These are phyloP conservation scores for Trichoderma sp. DNA, from an alignment of 2,329 filamentous ascomycete species.

Conservation along the genomic window DNA sequence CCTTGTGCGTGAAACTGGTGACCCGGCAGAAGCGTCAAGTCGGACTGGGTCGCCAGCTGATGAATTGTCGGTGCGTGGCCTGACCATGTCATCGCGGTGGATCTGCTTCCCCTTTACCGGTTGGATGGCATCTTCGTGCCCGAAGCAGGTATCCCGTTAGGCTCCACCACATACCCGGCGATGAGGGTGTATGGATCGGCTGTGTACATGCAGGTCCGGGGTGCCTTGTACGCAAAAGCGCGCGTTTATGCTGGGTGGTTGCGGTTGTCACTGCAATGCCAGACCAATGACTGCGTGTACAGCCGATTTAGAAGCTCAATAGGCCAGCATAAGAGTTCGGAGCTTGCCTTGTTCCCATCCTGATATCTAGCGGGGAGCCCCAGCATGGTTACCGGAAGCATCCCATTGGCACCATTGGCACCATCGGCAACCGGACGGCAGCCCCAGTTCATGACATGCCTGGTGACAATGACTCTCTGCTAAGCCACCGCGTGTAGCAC, in stretches of 20 bases:
- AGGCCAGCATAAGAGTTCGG: conserved; percentile 21
- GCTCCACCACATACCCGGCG: conserved; percentile 26
- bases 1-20: background rate
- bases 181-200: conserved; percentile 24
- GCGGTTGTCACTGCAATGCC: background rate
- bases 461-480: conserved; percentile 24
- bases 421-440: conserved; percentile 6
- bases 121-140: conserved; percentile 25
- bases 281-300: conserved; percentile 12
- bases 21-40: conserved; percentile 14
- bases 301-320: background rate
- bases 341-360: conserved; percentile 16
- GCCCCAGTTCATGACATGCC: conserved; percentile 17
- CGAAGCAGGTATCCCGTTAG: conserved; percentile 24
- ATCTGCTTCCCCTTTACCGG: conserved; percentile 21
- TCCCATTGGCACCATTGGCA: conserved; percentile 27
- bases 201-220: conserved; percentile 24
- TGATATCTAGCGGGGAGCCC: conserved; percentile 23
- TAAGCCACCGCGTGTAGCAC: conserved; percentile 11
- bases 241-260: conserved; percentile 10
- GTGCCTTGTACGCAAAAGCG: conserved; percentile 21
- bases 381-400: conserved; percentile 5
- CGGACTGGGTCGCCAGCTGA: conserved; percentile 10
- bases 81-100: conserved; percentile 32
- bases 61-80: conserved; percentile 27